These are phyloP conservation scores for Pseudozyma sp. DNA, from an alignment of 1,284 basidiomycete genomes.

Conservation along the genomic window DNA sequence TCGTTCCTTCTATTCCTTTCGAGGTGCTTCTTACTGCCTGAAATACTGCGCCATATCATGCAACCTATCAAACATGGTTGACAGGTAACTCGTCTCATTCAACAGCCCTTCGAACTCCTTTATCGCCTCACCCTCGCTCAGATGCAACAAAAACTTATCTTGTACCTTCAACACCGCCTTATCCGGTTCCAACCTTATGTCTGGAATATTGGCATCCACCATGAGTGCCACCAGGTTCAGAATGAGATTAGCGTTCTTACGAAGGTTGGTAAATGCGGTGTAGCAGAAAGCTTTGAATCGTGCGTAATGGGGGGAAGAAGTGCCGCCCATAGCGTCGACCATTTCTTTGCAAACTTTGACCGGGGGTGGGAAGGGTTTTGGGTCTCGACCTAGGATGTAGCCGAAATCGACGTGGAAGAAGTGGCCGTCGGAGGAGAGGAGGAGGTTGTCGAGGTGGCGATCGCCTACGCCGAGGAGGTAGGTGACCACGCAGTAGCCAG, in stretches of 20 bases:
- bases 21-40: slow-evolving; percentile 32
- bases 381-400: slow-evolving; percentile 96
- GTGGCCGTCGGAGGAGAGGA: slow-evolving; percentile 89
- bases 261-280: slow-evolving; percentile 92
- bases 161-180: slow-evolving; percentile 80
- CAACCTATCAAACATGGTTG: slow-evolving; percentile 78
- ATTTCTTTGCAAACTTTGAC: slow-evolving; percentile 99
- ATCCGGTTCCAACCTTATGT: slow-evolving; percentile 84
- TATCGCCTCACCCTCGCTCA: slow-evolving; percentile 80
- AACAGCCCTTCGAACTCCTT: slow-evolving; percentile 93
- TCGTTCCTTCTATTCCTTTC: background rate
- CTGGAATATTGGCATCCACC: slow-evolving; percentile 97
- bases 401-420: slow-evolving; percentile 88
- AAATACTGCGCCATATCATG: slow-evolving; percentile 68
- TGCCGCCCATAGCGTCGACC: slow-evolving; percentile 98
- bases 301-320: slow-evolving; percentile 79
- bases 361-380: slow-evolving; percentile 96
- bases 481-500: slow-evolving; percentile 97
- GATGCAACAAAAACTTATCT: slow-evolving; percentile 93
- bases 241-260: slow-evolving; percentile 94
- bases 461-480: slow-evolving; percentile 97
- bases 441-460: slow-evolving; percentile 93
- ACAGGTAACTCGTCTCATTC: slow-evolving; percentile 94
- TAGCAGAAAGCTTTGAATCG: slow-evolving; percentile 96
- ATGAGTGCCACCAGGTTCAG: slow-evolving; percentile 95